Base-by-base conservation (phyloP, 805 yeast species). In the Tetrapisispora phaffii region DNA sequence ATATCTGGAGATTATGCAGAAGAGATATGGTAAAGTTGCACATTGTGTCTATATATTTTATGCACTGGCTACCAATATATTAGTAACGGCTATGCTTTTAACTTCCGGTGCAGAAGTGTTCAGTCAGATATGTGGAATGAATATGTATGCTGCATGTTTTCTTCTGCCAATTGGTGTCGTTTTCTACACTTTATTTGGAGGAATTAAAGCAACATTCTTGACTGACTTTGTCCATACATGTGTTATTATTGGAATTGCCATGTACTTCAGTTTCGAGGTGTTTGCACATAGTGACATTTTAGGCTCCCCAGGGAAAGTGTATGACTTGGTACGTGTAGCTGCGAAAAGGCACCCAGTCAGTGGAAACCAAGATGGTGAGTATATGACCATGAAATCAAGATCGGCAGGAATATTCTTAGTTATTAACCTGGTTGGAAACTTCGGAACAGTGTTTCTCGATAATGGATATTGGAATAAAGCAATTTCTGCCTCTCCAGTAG, bases 101-200 rank as follows among this genome's bases (percentile, higher is more conserved):
- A 82, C 95, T 4, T 96, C 96, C 49, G 96, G 95, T 29, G 79
- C 94, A 38, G 93, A 95, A 0, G 84, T 86, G 7, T 80, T 88
- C 45, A 72, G 67, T 50, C 83, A 82, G 55, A 71, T 89, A 50
- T 87, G 96, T 2, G 96, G 96, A 1, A 80, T 82, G 80, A 70
- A 82, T 62, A 75, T 82, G 3, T 82, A 79, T 33, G 97, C 96
- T 7, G 84, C 88, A 1, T 79, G 87, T 63, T 81, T 84, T 65
- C 66, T 89, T 42, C 72, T 89, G 42, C 96, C 97, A 2, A 66
- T 89, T 13, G 89, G 89, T 57, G 87, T 83, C 39, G 73, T 82
- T 43, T 62, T 81, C 33, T 85, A 84, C 64, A 83, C 90, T 2
- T 63, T 83, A 43, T 79, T 82, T 55, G 95, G 95, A 53, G 95